These are phyloP conservation scores for Penicillium coprophilum DNA, from an alignment of 495 filamentous ascomycete genomes.

Conservation along the genomic window DNA sequence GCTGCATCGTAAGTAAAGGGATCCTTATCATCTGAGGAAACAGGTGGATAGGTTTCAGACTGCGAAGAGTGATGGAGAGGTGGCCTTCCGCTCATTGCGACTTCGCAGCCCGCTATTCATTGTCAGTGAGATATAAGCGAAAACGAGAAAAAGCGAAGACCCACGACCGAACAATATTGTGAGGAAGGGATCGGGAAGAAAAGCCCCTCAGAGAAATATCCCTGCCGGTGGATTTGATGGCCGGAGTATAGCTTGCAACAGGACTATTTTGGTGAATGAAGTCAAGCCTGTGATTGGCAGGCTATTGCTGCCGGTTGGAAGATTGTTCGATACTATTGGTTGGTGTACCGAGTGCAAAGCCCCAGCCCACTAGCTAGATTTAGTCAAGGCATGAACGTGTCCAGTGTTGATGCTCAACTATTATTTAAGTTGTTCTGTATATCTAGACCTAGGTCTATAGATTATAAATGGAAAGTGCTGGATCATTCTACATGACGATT, in stretches of 20 bases:
- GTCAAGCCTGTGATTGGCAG: neutral
- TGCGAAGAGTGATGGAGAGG: neutral
- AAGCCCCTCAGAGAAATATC: neutral
- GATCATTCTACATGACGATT: no score
- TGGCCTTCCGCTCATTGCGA: constrained; percentile 4
- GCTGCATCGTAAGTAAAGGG: neutral
- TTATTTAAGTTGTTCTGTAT: no score
- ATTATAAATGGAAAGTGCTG: no score
- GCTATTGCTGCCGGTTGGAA: neutral
- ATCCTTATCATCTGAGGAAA: neutral
- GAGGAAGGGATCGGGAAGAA: neutral
- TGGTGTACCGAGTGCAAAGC: neutral
- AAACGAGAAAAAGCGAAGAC: neutral
- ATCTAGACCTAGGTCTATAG: no score
- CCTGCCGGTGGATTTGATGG: neutral
- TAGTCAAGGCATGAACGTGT: neutral
- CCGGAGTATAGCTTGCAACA: constrained; percentile 2
- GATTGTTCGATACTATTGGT: neutral
- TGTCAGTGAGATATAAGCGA: neutral
- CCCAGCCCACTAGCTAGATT: neutral
- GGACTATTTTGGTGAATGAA: neutral
- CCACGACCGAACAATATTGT: neutral
- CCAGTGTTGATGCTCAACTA: no score
- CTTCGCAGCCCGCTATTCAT: constrained; percentile 5
- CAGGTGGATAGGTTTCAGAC: neutral